Base-by-base conservation (phyloP, 352 stramenopile genomes). In the Phytopythium oedochilum region DNA sequence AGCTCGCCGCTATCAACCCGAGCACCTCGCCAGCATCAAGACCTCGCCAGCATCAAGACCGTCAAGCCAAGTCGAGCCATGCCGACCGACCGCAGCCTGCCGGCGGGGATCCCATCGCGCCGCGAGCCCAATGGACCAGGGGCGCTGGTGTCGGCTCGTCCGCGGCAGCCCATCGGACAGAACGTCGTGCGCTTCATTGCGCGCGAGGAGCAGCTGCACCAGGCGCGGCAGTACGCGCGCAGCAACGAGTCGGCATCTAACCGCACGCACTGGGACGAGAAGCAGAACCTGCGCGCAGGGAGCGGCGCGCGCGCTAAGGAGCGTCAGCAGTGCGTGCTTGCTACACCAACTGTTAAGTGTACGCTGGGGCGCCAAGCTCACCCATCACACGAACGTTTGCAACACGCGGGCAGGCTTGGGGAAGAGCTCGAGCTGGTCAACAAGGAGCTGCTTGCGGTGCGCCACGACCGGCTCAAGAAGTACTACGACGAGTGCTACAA, bases 401-500 rank as follows among this genome's bases (percentile, higher is more conserved):
- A 23, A 22, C 15, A 12, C 7, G 7, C 5, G 25, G 20, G 20
- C 40, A 92, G 82, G 25, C 58, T 89, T 9, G 64, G 64, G 17
- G 79, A 91, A 58, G 83, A 93, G 50, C 75, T 88, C 55, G 72
- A 91, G n/a, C 36, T 93, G 40, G 54, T 89, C 53, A 89, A 87
- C 66, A 88, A 87, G 46, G 78, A 91, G 36, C 59, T 89, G 14
- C 60, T 89, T 22, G 61, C 74, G 18, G 78, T 90, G 40, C 74
- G 83, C 20, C 68, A 78, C 25, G 79, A 84, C 56, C 75, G 83
- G 23, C 57, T 91, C 23, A 73, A 83, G 49, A 69, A 78, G 40
- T 93, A 90, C 55, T 93, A 89, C 48, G 75, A 89, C 34, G 71
- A 47, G 14, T 93, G 80, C 64, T 93, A 91, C 53, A 66, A 79